Conservation (phyloP, 192 early-diverging fungal species). For the Podila epigama region DNA sequence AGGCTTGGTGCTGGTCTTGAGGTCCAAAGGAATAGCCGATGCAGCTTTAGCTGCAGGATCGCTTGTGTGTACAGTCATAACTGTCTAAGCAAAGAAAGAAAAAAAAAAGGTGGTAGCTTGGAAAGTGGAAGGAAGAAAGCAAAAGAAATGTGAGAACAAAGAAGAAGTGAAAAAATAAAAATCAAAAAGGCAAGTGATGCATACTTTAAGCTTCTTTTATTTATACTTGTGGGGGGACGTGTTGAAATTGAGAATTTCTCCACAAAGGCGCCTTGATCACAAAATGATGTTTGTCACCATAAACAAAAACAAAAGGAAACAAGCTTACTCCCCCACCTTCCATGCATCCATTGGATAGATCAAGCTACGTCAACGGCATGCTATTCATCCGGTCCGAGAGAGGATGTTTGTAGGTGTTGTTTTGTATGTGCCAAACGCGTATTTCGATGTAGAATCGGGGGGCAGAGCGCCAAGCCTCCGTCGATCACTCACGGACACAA, state of each 20-base stretch:
- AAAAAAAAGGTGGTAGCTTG: background rate
- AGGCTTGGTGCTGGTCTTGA: background rate
- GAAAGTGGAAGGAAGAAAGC: background rate
- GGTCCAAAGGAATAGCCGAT: background rate
- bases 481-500: no score
- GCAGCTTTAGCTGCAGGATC: background rate
- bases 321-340: no score
- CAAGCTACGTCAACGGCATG: no score
- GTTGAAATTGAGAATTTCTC: no score
- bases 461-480: slow-evolving; percentile 7
- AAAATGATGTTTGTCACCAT: background rate
- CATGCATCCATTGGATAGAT: no score
- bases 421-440: slow-evolving; percentile 1
- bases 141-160: background rate
- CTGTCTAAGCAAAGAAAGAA: background rate
- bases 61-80: background rate
- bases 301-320: no score
- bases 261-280: background rate
- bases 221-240: background rate
- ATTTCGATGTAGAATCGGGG: slow-evolving; percentile 15
- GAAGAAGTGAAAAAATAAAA: background rate
- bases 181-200: background rate
- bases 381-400: slow-evolving; percentile 1
- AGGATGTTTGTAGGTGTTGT: no score
- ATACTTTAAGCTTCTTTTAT: background rate